Percentiles rank a stretch among this genome's conserved stretches.
These are phyloP conservation scores for Jackrogersella minutella DNA, from an alignment of 495 filamentous ascomycete genomes.

Conservation along the genomic window DNA sequence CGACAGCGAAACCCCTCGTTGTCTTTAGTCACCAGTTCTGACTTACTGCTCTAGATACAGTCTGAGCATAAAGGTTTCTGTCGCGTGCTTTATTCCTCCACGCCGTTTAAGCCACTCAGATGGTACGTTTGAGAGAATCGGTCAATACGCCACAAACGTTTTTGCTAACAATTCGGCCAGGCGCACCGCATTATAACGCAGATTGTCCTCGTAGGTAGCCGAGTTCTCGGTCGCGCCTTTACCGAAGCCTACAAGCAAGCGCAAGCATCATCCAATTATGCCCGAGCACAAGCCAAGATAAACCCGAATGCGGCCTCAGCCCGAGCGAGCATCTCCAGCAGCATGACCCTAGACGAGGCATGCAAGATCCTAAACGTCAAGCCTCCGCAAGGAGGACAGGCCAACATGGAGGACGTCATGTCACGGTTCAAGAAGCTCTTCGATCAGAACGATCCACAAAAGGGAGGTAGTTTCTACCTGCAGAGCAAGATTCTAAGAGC, in stretches of 20 bases:
- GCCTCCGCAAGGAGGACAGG: conserved; percentile 78
- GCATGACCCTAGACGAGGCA: conserved; percentile 92
- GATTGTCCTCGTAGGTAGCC: conserved; percentile 86
- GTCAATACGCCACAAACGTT: conserved; percentile 17
- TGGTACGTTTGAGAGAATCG: conserved; percentile 30
- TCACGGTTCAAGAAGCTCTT: conserved; percentile 94
- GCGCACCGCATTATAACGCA: conserved; percentile 95
- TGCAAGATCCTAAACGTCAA: conserved; percentile 98
- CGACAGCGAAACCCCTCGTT: neutral
- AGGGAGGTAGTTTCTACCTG: conserved; percentile 96
- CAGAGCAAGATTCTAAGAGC: conserved; percentile 96
- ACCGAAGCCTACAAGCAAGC: conserved; percentile 92
- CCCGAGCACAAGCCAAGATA: conserved; percentile 66
- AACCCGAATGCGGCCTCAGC: conserved; percentile 53
- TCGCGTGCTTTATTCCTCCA: neutral
- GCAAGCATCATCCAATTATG: conserved; percentile 81
- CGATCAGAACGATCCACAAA: conserved; percentile 90
- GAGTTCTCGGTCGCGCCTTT: conserved; percentile 93
- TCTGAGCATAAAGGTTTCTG: neutral
- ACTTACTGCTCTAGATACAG: neutral
- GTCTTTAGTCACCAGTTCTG: neutral
- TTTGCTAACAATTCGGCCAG: conserved; percentile 55
- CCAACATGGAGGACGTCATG: conserved; percentile 78
- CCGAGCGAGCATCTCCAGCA: conserved; percentile 63
- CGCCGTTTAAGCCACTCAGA: conserved; percentile 1